A percentile compares a stretch with the other conserved stretches of the same genome.
These are phyloP conservation scores for Stenogyne calaminthoides DNA, from an alignment of 305 asterid species.

Conservation along the genomic window DNA sequence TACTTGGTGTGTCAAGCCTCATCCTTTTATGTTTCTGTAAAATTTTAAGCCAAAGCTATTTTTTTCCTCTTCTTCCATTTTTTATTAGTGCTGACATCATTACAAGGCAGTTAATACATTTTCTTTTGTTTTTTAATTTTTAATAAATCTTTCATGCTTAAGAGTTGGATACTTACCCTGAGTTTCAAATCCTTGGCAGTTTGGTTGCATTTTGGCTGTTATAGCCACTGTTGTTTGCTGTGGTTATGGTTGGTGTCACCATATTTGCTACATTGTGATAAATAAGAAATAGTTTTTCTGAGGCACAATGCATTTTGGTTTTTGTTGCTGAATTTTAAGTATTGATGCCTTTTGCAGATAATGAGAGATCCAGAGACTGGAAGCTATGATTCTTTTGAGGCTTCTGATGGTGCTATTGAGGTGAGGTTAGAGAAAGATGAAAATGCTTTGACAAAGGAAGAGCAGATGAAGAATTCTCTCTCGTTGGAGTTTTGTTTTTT, in stretches of 20 bases:
- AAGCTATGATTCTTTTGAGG: slow-evolving; percentile 89
- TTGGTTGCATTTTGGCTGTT: slow-evolving; percentile 1
- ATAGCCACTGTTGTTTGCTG: neutral
- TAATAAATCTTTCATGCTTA: neutral
- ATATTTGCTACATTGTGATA: neutral
- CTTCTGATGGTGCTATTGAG: slow-evolving; percentile 98
- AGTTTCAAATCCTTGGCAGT: slow-evolving; percentile 10
- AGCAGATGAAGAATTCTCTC: too few relatives aligned
- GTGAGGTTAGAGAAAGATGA: too few relatives aligned
- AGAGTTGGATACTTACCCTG: slow-evolving; percentile 4
- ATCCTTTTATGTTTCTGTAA: neutral
- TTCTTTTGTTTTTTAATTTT: neutral
- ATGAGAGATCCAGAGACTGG: slow-evolving; percentile 98
- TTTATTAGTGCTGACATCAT: neutral
- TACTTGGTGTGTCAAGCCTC: too few relatives aligned
- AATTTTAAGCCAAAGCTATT: neutral
- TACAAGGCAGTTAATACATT: neutral
- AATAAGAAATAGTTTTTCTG: neutral
- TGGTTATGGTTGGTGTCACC: neutral
- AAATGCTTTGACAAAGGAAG: too few relatives aligned
- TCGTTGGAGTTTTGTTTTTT: too few relatives aligned
- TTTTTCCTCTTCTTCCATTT: neutral
- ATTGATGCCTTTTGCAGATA: slow-evolving; percentile 52
- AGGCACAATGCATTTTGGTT: neutral
- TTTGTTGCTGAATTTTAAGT: slow-evolving; percentile 25